Evolutionary conservation across 2,329 filamentous ascomycete genomes (phyloP), one percentile per base, ranked within the genome.

Genomic region (Monascus ruber): DNA sequence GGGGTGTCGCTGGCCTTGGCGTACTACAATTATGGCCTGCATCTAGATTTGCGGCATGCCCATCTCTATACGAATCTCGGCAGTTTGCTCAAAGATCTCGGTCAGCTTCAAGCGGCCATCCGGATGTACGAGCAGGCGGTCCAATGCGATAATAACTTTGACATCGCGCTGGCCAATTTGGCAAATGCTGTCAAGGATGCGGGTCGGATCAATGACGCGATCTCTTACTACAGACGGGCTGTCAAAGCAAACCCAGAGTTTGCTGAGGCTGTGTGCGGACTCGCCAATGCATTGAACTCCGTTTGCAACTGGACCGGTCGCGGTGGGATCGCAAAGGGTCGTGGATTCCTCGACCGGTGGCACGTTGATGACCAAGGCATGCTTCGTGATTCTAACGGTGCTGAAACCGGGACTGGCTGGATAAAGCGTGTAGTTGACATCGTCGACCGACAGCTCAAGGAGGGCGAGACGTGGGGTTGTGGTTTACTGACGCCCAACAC

Each of bases 101-200:
- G 91, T 0, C 89, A 96, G 50, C 72, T 98, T 9, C 81, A 87
- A 49, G 76, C 85, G 35, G 91, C 91, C 1, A 95, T 98, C 51
- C 80, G 82, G 47, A 96, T 98, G 89, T 98, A 98, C 56, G 87
- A 96, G 63, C 81, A 86, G 49, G 91, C 91, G 7, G 91, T 98
- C 9, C 74, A 77, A 3, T 96, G 88, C 56, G 91, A 98, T 60
- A 79, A 79, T n/a, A 85, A 80, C 24, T 98, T 98, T 54, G 91
- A 98, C 55, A 98, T 98, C 54, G 91, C 91, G 28, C 68, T 98
- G 40, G 94, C 91, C 4, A 98, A 98, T 54, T 72, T 98, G 24
- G 91, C 91, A 40, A 98, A 98, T 59, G 91, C 91, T 6, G 88
- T 98, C 48, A 98, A 98, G 61, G 91, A 98, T 59, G 86, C 93